Evolutionary conservation across 345 rosid species (phyloP), one percentile per base, ranked within the genome.

Genomic region (Populus ilicifolia): DNA sequence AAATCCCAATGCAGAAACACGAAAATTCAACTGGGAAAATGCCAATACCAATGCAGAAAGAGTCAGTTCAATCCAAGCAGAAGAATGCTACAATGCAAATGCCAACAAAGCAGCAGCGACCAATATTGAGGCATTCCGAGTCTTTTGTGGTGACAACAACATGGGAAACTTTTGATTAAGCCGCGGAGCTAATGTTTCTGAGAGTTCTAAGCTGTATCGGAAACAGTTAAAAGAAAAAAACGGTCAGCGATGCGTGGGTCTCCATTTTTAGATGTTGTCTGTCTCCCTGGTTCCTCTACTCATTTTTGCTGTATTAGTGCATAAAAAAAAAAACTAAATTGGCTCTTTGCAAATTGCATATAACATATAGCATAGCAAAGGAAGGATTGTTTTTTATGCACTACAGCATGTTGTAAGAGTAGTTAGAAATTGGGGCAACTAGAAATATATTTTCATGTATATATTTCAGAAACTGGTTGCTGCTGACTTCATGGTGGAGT

Each of bases 141-240:
- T 59, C 84, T 1, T 39, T 67, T 54, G 81, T 82, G 35, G 38
- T 82, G 41, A 74, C 81, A 5, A 78, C 79, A 64, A 36, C 78
- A 41, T 82, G 84, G 84, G 84, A 74, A 75, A 82, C 81, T 17
- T 82, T 82, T 54, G 84, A 82, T 75, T 78, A 70, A 71, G 10
- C 33, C 8, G 13, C 17, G 61, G 63, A 67, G 36, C 23, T 43
- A 21, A 29, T 62, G 39, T 33, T 23, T 59, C 64, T 11, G 25
- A 29, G 14, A 59, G 29, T 0, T 59, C 64, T 23, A n/a, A 1
- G 62, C 29, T 59, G 5, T 23, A 59, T 11, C 10, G 64, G 64
- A 29, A 59, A n/a, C 64, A 59, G 5, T 3, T 23, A n/a, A 59
- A 59, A n/a, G 62, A n/a, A 59, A n/a, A 52, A 59, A 25, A 59